A percentile compares a stretch with the other conserved stretches of the same genome.
These are phyloP conservation scores for Talaromyces sp. DNA, from an alignment of 2,329 filamentous ascomycete species.

Conservation along the genomic window DNA sequence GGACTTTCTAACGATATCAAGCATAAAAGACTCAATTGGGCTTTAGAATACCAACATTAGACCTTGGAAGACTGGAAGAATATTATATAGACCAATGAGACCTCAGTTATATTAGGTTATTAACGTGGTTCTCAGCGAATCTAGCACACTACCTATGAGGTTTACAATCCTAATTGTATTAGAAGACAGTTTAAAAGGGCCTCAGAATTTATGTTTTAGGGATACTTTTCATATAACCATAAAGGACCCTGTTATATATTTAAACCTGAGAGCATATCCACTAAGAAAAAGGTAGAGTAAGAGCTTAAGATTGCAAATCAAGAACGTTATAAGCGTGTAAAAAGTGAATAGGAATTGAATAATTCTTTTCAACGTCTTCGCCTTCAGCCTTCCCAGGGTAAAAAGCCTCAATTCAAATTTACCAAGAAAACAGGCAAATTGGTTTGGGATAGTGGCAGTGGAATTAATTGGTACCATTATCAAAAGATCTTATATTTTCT, in stretches of 20 bases:
- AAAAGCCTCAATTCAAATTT: slow-evolving; percentile 13
- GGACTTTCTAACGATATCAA: slow-evolving; percentile 9
- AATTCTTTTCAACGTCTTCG: slow-evolving; percentile 13
- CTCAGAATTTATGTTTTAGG: slow-evolving; percentile 25
- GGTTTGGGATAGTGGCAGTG: background rate
- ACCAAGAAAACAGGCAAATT: slow-evolving; percentile 2
- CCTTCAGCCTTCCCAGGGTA: slow-evolving; percentile 7
- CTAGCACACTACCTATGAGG: slow-evolving; percentile 10
- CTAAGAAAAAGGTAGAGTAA: slow-evolving; percentile 3
- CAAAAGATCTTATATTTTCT: background rate
- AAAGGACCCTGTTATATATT: slow-evolving; percentile 22
- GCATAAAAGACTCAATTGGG: slow-evolving; percentile 11
- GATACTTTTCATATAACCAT: slow-evolving; percentile 23
- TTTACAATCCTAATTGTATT: slow-evolving; percentile 12
- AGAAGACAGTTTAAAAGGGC: slow-evolving; percentile 12
- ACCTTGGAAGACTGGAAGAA: slow-evolving; percentile 19
- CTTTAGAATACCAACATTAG: slow-evolving; percentile 13
- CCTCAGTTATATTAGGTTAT: slow-evolving; percentile 12
- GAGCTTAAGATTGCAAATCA: slow-evolving; percentile 16
- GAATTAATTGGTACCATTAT: background rate
- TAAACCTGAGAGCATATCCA: background rate
- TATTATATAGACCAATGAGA: slow-evolving; percentile 19
- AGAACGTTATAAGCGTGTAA: slow-evolving; percentile 8
- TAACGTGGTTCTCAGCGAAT: slow-evolving; percentile 6
- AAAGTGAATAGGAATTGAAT: slow-evolving; percentile 13